Percentiles rank a stretch among this genome's conserved stretches.
These are phyloP conservation scores for Kernera saxatilis DNA, from an alignment of 345 rosid species.

Conservation along the genomic window DNA sequence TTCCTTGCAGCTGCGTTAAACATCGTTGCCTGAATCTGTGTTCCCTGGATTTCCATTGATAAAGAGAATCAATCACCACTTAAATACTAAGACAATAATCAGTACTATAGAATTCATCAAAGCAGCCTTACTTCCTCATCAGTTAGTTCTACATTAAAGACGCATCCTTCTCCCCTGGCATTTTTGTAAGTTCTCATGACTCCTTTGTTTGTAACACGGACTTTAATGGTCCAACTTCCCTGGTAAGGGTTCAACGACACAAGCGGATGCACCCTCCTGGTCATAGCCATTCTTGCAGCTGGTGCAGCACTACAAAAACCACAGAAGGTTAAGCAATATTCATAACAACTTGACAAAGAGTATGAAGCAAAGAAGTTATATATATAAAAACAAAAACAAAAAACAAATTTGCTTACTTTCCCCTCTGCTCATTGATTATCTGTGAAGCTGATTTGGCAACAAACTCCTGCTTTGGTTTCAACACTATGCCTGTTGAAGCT, in stretches of 20 bases:
- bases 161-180: constrained; percentile 94
- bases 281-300: constrained; percentile 76
- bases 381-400: no score
- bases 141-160: constrained; percentile 89
- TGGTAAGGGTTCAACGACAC: constrained; percentile 95
- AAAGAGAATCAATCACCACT: neutral
- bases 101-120: neutral
- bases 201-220: constrained; percentile 83
- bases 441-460: constrained; percentile 81
- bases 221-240: constrained; percentile 95
- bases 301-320: constrained; percentile 68
- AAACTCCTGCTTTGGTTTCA: constrained; percentile 69
- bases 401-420: constrained; percentile 57
- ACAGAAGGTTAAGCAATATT: constrained; percentile 21
- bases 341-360: constrained; percentile 51
- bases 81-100: neutral
- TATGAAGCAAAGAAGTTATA: constrained; percentile 47
- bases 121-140: constrained; percentile 78
- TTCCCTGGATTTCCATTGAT: constrained; percentile 47
- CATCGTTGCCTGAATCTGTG: constrained; percentile 97
- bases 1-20: constrained; percentile 86
- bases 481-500: constrained; percentile 14
- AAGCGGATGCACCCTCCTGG: constrained; percentile 88
- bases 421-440: constrained; percentile 65
- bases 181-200: constrained; percentile 80